Conservation (phyloP, 2,329 filamentous ascomycete species). For the Colletotrichum sp. region DNA sequence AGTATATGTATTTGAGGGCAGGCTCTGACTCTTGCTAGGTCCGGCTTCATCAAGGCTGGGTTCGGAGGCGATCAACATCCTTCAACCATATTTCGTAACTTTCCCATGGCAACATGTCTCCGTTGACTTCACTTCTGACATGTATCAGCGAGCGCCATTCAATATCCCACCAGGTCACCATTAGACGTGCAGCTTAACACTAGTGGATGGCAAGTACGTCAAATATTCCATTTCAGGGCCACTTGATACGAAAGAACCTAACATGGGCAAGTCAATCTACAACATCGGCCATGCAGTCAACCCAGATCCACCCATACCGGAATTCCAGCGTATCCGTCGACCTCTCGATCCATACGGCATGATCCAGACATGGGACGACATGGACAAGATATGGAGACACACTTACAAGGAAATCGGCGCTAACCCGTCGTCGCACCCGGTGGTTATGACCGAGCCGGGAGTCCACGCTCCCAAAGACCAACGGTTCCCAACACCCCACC, state of each 20-base stretch:
- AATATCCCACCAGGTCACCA: background rate
- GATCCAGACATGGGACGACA: background rate
- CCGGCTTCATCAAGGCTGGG: background rate
- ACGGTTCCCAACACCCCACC: background rate
- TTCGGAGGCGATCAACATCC: background rate
- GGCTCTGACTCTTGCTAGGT: background rate
- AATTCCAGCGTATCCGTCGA: background rate
- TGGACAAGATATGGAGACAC: background rate
- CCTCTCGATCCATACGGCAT: background rate
- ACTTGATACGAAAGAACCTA: background rate
- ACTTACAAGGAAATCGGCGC: background rate
- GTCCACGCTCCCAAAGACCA: background rate
- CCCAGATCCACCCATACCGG: background rate
- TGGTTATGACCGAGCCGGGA: background rate
- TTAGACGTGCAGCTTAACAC: background rate
- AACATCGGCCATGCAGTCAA: background rate
- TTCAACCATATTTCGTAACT: background rate
- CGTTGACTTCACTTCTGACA: background rate
- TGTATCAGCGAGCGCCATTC: background rate
- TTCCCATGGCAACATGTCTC: no score
- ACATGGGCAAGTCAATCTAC: background rate
- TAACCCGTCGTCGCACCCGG: background rate
- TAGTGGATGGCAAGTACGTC: background rate
- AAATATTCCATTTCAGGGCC: rapidly evolving
- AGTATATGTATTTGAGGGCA: background rate